phyloP scores from a whole-genome alignment of 2,329 filamentous ascomycete species.

The Alternaria longipes region DNA sequence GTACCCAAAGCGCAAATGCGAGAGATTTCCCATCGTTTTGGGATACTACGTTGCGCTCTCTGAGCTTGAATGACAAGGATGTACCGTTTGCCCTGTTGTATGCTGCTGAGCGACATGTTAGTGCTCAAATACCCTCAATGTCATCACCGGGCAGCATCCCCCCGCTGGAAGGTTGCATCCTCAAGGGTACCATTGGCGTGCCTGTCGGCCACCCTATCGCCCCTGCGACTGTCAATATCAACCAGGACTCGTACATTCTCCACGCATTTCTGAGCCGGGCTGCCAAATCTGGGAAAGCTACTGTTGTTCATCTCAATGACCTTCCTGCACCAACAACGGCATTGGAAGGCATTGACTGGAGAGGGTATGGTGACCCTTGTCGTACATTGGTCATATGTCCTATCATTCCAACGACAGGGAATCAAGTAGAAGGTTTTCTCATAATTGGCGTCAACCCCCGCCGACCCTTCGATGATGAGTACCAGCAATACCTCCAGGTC shows the following conservation, averaged over 20 bases:
- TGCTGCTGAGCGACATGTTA: slow-evolving; percentile 25
- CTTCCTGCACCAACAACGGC: slow-evolving; percentile 37
- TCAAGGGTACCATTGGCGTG: slow-evolving; percentile 40
- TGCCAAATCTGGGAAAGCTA: slow-evolving; percentile 39
- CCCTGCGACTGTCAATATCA: slow-evolving; percentile 35
- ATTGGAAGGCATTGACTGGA: slow-evolving; percentile 40
- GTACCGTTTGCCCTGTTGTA: slow-evolving; percentile 40
- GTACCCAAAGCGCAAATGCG: slow-evolving; percentile 74
- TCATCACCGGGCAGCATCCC: slow-evolving; percentile 25
- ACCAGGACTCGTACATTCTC: slow-evolving; percentile 29
- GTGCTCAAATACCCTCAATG: slow-evolving; percentile 25
- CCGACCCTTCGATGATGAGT: slow-evolving; percentile 51
- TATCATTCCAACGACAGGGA: slow-evolving; percentile 46
- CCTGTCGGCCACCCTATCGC: slow-evolving; percentile 36
- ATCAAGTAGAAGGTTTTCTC: slow-evolving; percentile 51
- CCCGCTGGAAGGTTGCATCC: slow-evolving; percentile 25
- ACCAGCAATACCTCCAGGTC: slow-evolving; percentile 50
- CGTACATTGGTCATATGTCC: slow-evolving; percentile 48
- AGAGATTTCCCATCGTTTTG: slow-evolving; percentile 76
- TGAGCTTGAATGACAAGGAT: slow-evolving; percentile 72
- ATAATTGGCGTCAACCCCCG: slow-evolving; percentile 53
- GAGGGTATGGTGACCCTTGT: slow-evolving; percentile 49
- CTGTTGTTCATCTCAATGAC: slow-evolving; percentile 42
- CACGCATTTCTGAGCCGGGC: slow-evolving; percentile 37
- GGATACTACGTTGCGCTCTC: slow-evolving; percentile 70